Base-by-base conservation (phyloP, 169 alveolate genomes). In the Plasmodium yoelii region DNA sequence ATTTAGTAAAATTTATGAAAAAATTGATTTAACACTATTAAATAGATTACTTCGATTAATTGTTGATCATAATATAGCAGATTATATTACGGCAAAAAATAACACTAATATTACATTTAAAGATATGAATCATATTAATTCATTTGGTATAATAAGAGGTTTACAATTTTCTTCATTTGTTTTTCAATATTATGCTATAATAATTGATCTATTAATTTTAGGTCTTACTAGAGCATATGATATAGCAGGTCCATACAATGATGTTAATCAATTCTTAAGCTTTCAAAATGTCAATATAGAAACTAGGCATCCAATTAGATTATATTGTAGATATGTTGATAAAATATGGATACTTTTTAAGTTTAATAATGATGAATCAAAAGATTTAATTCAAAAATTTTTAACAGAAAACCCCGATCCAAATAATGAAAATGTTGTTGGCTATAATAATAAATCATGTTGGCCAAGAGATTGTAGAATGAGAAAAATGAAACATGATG, bases 391-490 rank as follows among this genome's bases (percentile, higher is more conserved):
- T 46, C 99, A 98, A 92, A 93, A 99, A 72, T 99, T 98, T 88
- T 96, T 99, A 88, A 98, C 99, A 2, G 99, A 99, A 93, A 98
- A 99, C 93, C 99, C 99, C 9, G 99, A 99, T 87, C 99, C 99
- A 46, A 99, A 98, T 95, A 99, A 99, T 93, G 99, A 99, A 92
- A 99, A 98, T 88, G 95, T 99, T 26, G 99, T 98, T 24, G 99
- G 99, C 22, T 99, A 98, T 95, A 98, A 98, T 93, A 98, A 98
- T 94, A 99, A 99, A 94, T 96, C 97, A 67, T 99, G 99, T 93
- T 99, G 99, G 99, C 99, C 99, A 19, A 97, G 98, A 72, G 99
- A 99, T 77, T 98, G 99, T 92, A 94, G 99, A 60, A 99, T 99
- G 99, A 95, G 99, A 70, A 93, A 99, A 87, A 97, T 97, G 98